These are phyloP conservation scores for Jatropha curcas DNA, from an alignment of 345 rosid species.

Conservation along the genomic window DNA sequence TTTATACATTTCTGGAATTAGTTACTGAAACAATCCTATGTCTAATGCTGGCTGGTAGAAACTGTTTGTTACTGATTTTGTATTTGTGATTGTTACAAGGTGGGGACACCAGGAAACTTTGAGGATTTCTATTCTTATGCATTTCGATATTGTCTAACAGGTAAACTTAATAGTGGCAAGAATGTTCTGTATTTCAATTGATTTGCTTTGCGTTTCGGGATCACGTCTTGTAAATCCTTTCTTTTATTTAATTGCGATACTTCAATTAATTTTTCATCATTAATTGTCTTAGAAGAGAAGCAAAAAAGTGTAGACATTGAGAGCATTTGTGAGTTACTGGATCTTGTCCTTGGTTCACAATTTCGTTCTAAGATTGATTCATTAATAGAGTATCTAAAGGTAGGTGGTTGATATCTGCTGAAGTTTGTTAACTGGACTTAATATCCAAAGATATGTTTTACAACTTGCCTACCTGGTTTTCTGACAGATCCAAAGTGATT, in stretches of 20 bases:
- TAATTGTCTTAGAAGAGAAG: slow-evolving; percentile 69
- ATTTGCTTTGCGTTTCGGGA: not conserved
- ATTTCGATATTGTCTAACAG: slow-evolving; percentile 89
- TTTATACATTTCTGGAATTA: not conserved
- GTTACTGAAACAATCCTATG: not conserved
- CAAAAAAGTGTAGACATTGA: slow-evolving; percentile 90
- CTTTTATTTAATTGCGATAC: not conserved
- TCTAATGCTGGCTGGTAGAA: slow-evolving; percentile 1
- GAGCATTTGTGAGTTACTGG: slow-evolving; percentile 79
- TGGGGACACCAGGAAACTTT: slow-evolving; percentile 67
- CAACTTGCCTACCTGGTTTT: slow-evolving; percentile 13
- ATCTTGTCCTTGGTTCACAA: slow-evolving; percentile 72
- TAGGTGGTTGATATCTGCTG: slow-evolving; percentile 20
- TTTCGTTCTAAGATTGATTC: slow-evolving; percentile 74
- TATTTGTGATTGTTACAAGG: slow-evolving; percentile 45
- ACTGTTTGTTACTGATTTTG: slow-evolving; percentile 12
- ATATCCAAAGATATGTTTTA: not conserved
- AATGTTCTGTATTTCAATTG: slow-evolving; percentile 13
- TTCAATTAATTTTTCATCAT: slow-evolving; percentile 3
- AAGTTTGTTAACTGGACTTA: not conserved
- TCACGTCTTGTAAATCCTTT: not conserved
- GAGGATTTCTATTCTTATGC: slow-evolving; percentile 79
- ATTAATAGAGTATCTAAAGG: slow-evolving; percentile 75
- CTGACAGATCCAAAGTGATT: slow-evolving; percentile 79
- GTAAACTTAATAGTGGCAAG: slow-evolving; percentile 34